Base-by-base conservation (phyloP, 108 stramenopile genomes). In the Fragilariopsis cylindrus region DNA sequence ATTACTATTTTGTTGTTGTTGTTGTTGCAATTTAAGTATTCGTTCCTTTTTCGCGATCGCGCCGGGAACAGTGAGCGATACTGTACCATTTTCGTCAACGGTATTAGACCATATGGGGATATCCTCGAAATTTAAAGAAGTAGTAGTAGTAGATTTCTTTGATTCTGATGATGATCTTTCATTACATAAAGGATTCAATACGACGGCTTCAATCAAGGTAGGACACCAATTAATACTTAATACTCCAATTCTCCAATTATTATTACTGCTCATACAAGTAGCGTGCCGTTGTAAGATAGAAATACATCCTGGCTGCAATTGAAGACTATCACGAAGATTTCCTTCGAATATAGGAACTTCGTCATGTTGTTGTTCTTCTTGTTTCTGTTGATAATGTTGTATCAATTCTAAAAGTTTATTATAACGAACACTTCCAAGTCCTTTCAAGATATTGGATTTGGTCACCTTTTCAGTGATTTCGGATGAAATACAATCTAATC, bases 161-260 rank as follows among this genome's bases (percentile, higher is more conserved):
- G 8, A 57, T 71, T 40, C 0, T 73, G 82, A 46, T 77, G 72
- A n/a, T 79, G 68, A 16, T 30, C 30, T 30, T 30, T 11, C 55
- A 19, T 56, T n/a, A 44, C 62, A 63, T n/a, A 63, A 44, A 5
- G 62, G 62, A n/a, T 63, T 42, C 43, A 63, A 8, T 11, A 87
- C 54, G 5, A 78, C 69, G 19, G 86, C 84, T 21, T 81, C 76
- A 58, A 87, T 87, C 15, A 87, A 58, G n/a, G 75, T 72, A 4
- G 82, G 86, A 46, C 82, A 85, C 86, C 86, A 87, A 53, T 87
- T 87, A 69, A 87, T 85, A 60, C 86, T 87, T 43, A 87, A 62
- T 13, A 87, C 74, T 9, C 78, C 86, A 11, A 87, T 53, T 57
- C 76, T 76, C 78, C 79, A 83, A 53, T 46, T 16, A 21, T 3